Conservation (phyloP, 2,329 filamentous ascomycete genomes). For the Septoria petroselini region DNA sequence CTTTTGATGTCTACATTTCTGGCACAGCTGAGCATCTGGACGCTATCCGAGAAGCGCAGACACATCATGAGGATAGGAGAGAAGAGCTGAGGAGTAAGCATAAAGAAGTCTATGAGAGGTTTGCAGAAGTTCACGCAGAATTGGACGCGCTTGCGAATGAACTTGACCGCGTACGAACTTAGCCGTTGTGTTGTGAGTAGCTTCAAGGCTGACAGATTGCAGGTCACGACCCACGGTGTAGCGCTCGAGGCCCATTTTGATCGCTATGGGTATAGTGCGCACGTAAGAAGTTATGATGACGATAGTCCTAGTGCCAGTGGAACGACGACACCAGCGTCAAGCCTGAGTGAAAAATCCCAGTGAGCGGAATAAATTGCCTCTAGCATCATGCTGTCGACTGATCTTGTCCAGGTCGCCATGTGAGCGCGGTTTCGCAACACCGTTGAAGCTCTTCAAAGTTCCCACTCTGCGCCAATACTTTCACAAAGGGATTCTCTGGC, state of each 20-base stretch:
- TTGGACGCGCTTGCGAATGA: slow-evolving; percentile 54
- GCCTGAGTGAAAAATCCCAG: slow-evolving; percentile 4
- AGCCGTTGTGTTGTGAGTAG: too few relatives aligned
- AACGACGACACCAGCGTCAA: slow-evolving; percentile 23
- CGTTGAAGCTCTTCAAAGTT: slow-evolving; percentile 57
- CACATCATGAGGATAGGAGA: slow-evolving; percentile 52
- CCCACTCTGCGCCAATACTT: slow-evolving; percentile 64
- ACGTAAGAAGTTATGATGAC: slow-evolving; percentile 45
- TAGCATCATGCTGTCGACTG: too few relatives aligned
- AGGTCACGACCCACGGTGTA: slow-evolving; percentile 52
- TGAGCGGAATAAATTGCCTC: too few relatives aligned
- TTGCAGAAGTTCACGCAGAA: slow-evolving; percentile 55
- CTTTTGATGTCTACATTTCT: slow-evolving; percentile 57
- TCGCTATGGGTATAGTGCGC: slow-evolving; percentile 61
- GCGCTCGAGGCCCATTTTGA: slow-evolving; percentile 60
- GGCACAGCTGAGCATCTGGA: slow-evolving; percentile 53
- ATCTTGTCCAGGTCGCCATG: slow-evolving; percentile 1
- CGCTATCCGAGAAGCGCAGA: slow-evolving; percentile 52
- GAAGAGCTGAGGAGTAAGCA: slow-evolving; percentile 50
- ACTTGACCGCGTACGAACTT: slow-evolving; percentile 44
- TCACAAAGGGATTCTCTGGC: slow-evolving; percentile 63
- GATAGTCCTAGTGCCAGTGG: slow-evolving; percentile 25
- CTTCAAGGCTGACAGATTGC: too few relatives aligned
- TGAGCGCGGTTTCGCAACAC: slow-evolving; percentile 28
- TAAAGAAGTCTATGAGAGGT: slow-evolving; percentile 54